These are phyloP conservation scores for Tylopilus plumbeoviolaceoides DNA, from an alignment of 768 basidiomycete genomes.

Conservation along the genomic window DNA sequence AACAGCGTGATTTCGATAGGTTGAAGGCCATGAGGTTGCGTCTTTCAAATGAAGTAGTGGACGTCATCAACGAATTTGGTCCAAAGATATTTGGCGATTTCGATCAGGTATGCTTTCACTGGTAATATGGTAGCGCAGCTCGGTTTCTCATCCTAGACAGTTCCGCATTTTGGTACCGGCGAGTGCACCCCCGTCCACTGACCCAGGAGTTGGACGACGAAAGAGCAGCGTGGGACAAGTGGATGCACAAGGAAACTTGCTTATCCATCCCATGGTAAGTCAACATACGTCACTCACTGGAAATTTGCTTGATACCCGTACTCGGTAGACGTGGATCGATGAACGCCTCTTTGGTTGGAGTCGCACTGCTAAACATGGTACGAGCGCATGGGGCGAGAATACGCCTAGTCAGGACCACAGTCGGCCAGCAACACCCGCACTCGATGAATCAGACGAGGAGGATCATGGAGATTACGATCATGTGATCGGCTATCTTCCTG, in stretches of 20 bases:
- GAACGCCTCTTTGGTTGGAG: constrained; percentile 94
- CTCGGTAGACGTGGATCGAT: constrained; percentile 74
- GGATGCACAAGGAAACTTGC: constrained; percentile 79
- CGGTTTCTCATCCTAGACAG: constrained; percentile 33
- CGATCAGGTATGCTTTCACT: constrained; percentile 51
- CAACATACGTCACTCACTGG: constrained; percentile 12
- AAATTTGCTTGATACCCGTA: not conserved
- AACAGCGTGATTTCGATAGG: constrained; percentile 73
- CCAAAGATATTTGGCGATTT: constrained; percentile 87
- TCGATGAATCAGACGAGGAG: constrained; percentile 81
- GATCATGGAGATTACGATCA: constrained; percentile 91
- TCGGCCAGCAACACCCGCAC: constrained; percentile 67
- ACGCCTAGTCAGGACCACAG: constrained; percentile 54
- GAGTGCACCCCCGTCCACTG: constrained; percentile 75
- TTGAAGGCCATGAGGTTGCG: constrained; percentile 69
- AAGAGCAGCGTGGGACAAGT: constrained; percentile 79
- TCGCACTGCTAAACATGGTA: constrained; percentile 70
- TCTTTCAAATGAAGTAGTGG: constrained; percentile 80
- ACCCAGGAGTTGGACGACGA: constrained; percentile 71
- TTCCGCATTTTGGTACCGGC: constrained; percentile 79
- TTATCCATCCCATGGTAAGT: constrained; percentile 83
- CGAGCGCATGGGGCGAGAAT: constrained; percentile 77
- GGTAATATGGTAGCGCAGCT: not conserved
- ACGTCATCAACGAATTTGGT: constrained; percentile 83
- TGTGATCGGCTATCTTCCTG: constrained; percentile 63